These are phyloP conservation scores for Salvia miltiorrhiza DNA, from an alignment of 257 asterid species.

Conservation along the genomic window DNA sequence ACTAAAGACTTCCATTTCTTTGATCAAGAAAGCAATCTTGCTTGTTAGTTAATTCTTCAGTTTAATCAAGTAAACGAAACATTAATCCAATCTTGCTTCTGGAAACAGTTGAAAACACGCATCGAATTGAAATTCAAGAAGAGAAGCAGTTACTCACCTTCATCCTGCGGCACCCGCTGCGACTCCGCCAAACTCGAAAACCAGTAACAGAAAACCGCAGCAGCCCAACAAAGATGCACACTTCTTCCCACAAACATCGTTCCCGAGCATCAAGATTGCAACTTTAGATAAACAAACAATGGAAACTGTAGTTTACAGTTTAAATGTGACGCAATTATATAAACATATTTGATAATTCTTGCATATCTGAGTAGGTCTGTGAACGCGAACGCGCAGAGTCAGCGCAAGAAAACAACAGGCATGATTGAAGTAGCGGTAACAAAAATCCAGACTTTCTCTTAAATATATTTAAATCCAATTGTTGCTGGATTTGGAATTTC, in stretches of 20 bases:
- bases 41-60: background rate
- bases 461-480: background rate
- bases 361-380: background rate
- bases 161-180: conserved; percentile 50
- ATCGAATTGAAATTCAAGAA: background rate
- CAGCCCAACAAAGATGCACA: conserved; percentile 26
- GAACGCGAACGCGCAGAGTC: background rate
- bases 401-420: background rate
- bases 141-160: conserved; percentile 32
- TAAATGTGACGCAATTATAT: background rate
- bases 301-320: background rate
- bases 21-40: conserved; percentile 1
- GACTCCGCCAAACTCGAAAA: conserved; percentile 33
- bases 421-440: background rate
- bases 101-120: conserved; percentile 6
- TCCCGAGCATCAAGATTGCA: conserved; percentile 17
- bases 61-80: conserved; percentile 7
- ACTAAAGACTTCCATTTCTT: background rate
- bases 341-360: background rate
- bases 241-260: conserved; percentile 26
- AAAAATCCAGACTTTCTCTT: background rate
- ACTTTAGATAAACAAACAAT: background rate
- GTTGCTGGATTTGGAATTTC: background rate
- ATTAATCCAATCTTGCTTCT: background rate
- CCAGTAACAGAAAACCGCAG: conserved; percentile 15